Conservation (phyloP, 2,329 filamentous ascomycete species). For the Nemania diffusa region DNA sequence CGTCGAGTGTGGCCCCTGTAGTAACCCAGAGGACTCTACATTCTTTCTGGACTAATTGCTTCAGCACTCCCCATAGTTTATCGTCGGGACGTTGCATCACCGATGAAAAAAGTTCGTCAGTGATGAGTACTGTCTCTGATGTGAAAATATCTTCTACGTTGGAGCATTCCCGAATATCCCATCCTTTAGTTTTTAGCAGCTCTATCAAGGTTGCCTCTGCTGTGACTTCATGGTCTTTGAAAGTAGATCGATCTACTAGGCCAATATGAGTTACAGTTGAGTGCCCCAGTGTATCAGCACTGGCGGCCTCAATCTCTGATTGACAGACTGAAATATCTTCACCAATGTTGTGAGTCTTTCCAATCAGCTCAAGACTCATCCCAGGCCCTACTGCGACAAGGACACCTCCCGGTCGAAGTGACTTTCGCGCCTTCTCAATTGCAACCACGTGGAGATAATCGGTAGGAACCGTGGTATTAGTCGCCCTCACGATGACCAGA, state of each 20-base stretch:
- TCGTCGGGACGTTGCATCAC: background rate
- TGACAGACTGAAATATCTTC: conserved; percentile 1
- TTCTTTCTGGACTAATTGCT: conserved; percentile 5
- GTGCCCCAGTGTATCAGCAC: background rate
- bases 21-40: conserved; percentile 20
- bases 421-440: conserved; percentile 15
- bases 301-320: background rate
- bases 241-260: conserved; percentile 7
- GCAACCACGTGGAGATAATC: no score
- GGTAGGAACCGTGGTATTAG: background rate
- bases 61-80: background rate
- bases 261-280: background rate
- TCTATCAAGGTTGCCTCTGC: background rate
- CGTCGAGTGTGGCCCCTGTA: conserved; percentile 11
- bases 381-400: background rate
- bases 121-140: conserved; percentile 7
- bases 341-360: background rate
- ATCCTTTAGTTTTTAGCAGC: background rate
- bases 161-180: background rate
- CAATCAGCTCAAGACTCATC: background rate
- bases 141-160: background rate
- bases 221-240: background rate
- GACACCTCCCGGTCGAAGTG: background rate
- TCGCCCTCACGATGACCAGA: conserved; percentile 11
- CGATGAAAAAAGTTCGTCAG: conserved; percentile 6